Evolutionary conservation across 75 land plant species (phyloP).

Genomic region (Chamaecyparis obtusa): DNA sequence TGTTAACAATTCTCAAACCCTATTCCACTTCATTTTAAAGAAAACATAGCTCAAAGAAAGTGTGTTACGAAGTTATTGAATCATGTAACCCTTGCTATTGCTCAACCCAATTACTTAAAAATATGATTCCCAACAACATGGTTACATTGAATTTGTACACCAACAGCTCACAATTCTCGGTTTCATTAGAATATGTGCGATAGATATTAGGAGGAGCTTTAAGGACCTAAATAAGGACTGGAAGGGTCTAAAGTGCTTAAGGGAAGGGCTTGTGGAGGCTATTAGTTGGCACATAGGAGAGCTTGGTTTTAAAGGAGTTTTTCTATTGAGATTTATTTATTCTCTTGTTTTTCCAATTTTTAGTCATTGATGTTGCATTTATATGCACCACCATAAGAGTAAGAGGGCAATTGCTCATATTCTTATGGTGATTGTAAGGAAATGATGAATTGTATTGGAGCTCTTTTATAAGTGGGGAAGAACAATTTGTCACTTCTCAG

Average conservation of each 20-base stretch:
- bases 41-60: background rate
- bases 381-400: background rate
- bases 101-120: background rate
- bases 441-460: background rate
- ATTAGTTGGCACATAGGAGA: background rate
- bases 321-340: background rate
- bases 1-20: background rate
- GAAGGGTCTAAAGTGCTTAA: no score
- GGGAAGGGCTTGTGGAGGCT: background rate
- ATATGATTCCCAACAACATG: background rate
- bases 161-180: background rate
- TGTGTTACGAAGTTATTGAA: background rate
- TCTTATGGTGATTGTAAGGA: background rate
- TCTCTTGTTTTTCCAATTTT: background rate
- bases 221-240: no score
- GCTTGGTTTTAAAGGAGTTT: background rate
- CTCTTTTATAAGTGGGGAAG: background rate
- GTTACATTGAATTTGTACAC: background rate
- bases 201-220: background rate
- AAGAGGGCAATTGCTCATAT: background rate
- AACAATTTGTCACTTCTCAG: background rate
- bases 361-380: background rate
- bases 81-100: background rate
- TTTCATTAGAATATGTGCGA: background rate
- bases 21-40: background rate